These are phyloP conservation scores for Tolypocladium tropicale DNA, from an alignment of 2,329 filamentous ascomycete genomes.

Conservation along the genomic window DNA sequence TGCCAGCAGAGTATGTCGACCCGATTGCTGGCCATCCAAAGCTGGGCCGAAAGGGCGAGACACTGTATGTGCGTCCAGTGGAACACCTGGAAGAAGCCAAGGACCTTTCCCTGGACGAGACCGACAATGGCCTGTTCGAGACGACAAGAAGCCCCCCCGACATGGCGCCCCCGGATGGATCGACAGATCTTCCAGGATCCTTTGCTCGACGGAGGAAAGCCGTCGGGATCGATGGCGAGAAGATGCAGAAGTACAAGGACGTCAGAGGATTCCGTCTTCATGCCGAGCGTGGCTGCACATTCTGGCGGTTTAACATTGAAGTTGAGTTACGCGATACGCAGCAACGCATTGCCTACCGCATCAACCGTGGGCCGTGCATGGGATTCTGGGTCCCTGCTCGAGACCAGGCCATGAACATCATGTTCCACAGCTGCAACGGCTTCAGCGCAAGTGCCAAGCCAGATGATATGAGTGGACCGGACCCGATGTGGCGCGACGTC, in stretches of 20 bases:
- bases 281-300: slow-evolving; percentile 76
- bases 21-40: slow-evolving; percentile 83
- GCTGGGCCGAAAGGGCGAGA: slow-evolving; percentile 72
- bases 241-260: slow-evolving; percentile 69
- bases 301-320: slow-evolving; percentile 96
- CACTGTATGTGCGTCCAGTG: slow-evolving; percentile 81
- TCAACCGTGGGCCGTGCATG: slow-evolving; percentile 80
- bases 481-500: slow-evolving; percentile 94
- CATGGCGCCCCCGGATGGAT: slow-evolving; percentile 26
- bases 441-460: slow-evolving; percentile 75
- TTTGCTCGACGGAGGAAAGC: slow-evolving; percentile 44
- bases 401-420: slow-evolving; percentile 89
- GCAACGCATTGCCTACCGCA: slow-evolving; percentile 85
- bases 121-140: slow-evolving; percentile 76
- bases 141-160: slow-evolving; percentile 45
- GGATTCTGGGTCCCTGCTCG: slow-evolving; percentile 90
- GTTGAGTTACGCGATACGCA: slow-evolving; percentile 72
- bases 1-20: slow-evolving; percentile 77
- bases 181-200: slow-evolving; percentile 39
- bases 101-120: slow-evolving; percentile 72
- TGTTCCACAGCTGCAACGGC: slow-evolving; percentile 97
- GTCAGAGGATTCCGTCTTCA: slow-evolving; percentile 75
- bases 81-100: slow-evolving; percentile 69
- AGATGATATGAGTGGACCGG: slow-evolving; percentile 77
- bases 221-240: slow-evolving; percentile 63